A percentile compares a stretch with the other conserved stretches of the same genome.
These are phyloP conservation scores for Tetradesmus obliquus DNA, from an alignment of 139 green algal species.

Conservation along the genomic window DNA sequence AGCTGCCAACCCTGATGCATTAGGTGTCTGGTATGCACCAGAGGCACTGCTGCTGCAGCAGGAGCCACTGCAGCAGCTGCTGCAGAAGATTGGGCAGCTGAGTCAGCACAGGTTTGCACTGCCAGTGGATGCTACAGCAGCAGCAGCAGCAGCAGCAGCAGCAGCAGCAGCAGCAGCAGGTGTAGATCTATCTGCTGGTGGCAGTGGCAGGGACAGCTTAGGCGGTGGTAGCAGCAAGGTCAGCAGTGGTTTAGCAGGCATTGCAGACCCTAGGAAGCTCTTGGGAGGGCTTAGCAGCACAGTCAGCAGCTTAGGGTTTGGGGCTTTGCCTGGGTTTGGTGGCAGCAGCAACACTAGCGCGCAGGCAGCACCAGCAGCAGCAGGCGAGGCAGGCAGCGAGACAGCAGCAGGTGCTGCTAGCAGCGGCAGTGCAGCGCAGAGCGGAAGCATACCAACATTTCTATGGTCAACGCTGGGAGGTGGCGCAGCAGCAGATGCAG, in stretches of 20 bases:
- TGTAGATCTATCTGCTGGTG: neutral
- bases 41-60: conserved; percentile 31
- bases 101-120: conserved; percentile 15
- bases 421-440: neutral
- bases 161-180: conserved; percentile 34
- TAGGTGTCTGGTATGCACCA: conserved; percentile 1
- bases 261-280: neutral
- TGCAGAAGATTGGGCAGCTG: conserved; percentile 10
- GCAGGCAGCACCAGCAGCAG: neutral
- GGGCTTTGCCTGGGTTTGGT: neutral
- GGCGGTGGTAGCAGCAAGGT: neutral
- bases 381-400: neutral
- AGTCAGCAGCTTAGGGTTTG: neutral
- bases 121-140: neutral
- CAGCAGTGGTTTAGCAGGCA: neutral
- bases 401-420: conserved; percentile 3
- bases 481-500: neutral
- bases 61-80: neutral
- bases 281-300: conserved; percentile 22
- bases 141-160: neutral
- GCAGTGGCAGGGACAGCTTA: neutral
- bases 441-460: conserved; percentile 26
- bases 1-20: neutral
- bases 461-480: conserved; percentile 10
- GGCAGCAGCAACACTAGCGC: neutral